Evolutionary conservation across 2,329 filamentous ascomycete genomes (phyloP), one percentile per base, ranked within the genome.

Genomic region (Ascochyta rabiei): DNA sequence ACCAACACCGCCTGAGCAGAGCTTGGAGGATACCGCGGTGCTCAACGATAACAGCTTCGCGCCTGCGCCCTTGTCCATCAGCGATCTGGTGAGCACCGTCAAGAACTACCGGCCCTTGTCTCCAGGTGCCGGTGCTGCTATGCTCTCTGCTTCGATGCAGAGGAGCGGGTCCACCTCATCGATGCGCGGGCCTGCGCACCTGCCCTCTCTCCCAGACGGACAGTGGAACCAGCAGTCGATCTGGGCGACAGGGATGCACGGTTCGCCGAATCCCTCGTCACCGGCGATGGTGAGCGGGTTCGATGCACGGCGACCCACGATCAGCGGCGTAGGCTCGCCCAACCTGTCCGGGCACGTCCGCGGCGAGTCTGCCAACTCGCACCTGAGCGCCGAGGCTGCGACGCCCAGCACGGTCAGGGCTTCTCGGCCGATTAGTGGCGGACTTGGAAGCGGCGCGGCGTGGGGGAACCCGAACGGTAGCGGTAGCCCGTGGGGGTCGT

Each of bases 1-100:
- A 3, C 75, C 77, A n/a, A 80, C 77, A 18, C 78, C 78, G 34
- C 78, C 78, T 6, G 76, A 78, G 48, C 77, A 79, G 56, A 75
- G 74, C 3, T 78, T 79, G 37, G 76, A 77, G 37, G 76, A 79
- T 44, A 75, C 73, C 2, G 57, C 70, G 6, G 45, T 73, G 39
- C 66, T 74, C 45, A 67, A 67, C 18, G 71, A 72, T 43, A 69
- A 57, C 30, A 68, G 63, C 4, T 68, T 69, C 57, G 67, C 69
- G 48, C 60, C 65, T 12, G 57, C 61, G 51, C 53, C 68, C 5
- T 56, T 72, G 41, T 67, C 68, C 15, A 72, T 74, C 33, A 72
- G 63, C 34, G 77, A 78, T 43, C 55, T 76, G 39, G 71, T 75
- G 23, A 75, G 74, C 26, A 69, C 69, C 7, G 68, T 75, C 18